These are phyloP conservation scores for Aureobasidium namibiae DNA, from an alignment of 2,329 filamentous ascomycete genomes.

Conservation along the genomic window DNA sequence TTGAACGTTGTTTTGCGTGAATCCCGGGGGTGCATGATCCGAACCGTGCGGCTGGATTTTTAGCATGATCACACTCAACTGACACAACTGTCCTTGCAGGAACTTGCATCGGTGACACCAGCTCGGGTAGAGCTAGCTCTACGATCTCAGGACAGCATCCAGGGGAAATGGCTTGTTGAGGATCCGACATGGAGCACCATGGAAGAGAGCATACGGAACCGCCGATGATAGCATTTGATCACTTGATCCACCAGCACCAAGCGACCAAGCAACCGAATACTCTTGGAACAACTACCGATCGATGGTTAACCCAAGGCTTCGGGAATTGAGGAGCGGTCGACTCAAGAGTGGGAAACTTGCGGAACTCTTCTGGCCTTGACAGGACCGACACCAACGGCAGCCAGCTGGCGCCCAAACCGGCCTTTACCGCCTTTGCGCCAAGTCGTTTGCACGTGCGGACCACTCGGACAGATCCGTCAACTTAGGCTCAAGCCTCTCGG, in stretches of 20 bases:
- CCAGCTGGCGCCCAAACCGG: neutral
- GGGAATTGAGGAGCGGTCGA: neutral
- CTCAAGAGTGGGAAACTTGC: neutral
- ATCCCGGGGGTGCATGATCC: neutral
- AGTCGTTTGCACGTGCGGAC: neutral
- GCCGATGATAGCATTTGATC: conserved; percentile 10
- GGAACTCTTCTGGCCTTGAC: neutral
- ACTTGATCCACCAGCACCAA: neutral
- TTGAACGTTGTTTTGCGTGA: neutral
- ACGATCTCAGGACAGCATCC: conserved; percentile 44
- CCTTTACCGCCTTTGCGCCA: neutral
- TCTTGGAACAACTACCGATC: neutral
- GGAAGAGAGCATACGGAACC: conserved; percentile 14
- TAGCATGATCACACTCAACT: neutral
- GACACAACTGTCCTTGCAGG: conserved; percentile 31
- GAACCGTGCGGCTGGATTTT: neutral
- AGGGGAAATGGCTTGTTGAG: conserved; percentile 54
- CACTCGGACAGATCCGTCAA: conserved; percentile 7
- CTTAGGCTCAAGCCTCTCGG: neutral
- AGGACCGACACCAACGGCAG: neutral
- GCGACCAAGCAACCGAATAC: neutral
- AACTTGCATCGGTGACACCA: conserved; percentile 50
- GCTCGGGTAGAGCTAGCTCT: conserved; percentile 48
- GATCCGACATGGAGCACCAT: conserved; percentile 50
- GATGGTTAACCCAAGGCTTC: neutral